These are phyloP conservation scores for Penicillium crystallinum DNA, from an alignment of 495 filamentous ascomycete species.

Conservation along the genomic window DNA sequence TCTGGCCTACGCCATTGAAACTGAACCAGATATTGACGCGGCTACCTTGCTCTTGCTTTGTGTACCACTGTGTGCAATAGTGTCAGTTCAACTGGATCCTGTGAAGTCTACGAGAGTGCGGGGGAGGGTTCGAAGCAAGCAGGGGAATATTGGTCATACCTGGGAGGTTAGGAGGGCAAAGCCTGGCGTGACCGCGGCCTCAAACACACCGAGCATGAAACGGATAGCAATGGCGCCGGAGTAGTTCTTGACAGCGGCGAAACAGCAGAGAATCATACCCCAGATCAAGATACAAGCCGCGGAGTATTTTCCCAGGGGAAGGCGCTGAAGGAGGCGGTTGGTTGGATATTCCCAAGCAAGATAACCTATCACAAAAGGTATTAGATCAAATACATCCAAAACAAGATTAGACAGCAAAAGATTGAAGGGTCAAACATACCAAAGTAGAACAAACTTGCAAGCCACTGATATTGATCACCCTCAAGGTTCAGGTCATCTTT, in stretches of 20 bases:
- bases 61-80: constrained; percentile 49
- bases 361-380: constrained; percentile 36
- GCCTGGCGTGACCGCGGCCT: constrained; percentile 58
- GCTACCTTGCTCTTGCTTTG: constrained; percentile 52
- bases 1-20: constrained; percentile 57
- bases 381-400: background rate
- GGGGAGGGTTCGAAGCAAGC: background rate
- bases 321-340: constrained; percentile 52
- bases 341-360: constrained; percentile 63
- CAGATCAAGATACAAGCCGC: constrained; percentile 53
- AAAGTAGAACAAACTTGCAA: constrained; percentile 58
- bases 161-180: constrained; percentile 59
- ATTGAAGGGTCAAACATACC: constrained; percentile 23
- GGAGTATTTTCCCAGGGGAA: constrained; percentile 57
- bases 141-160: constrained; percentile 11
- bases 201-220: constrained; percentile 56
- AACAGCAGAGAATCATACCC: constrained; percentile 51
- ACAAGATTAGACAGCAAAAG: background rate
- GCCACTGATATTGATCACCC: constrained; percentile 48
- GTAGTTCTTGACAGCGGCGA: constrained; percentile 46
- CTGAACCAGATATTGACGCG: constrained; percentile 60
- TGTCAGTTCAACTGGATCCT: background rate
- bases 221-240: constrained; percentile 51
- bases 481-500: constrained; percentile 43
- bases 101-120: background rate